A percentile compares a stretch with the other conserved stretches of the same genome.
Evolutionary conservation across 1,284 basidiomycete genomes (phyloP).

Genomic region (Moesziomyces antarcticus): DNA sequence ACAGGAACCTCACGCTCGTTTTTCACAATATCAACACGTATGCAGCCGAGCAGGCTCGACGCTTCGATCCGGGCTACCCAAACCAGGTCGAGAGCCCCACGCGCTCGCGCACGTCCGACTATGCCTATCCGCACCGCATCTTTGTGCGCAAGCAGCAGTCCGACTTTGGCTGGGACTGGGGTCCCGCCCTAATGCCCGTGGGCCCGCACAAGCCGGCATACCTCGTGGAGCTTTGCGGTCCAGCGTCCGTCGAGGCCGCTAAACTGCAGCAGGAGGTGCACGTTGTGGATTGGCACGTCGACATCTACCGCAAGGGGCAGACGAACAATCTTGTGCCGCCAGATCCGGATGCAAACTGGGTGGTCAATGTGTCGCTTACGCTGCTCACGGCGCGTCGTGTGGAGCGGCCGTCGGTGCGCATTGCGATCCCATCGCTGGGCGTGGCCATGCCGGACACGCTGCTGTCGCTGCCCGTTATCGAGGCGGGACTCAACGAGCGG

Average conservation of each 20-base stretch:
- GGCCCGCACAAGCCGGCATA: constrained; percentile 46
- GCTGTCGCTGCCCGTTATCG: constrained; percentile 14
- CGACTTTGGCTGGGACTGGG: constrained; percentile 65
- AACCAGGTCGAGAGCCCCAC: constrained; percentile 17
- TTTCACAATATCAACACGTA: constrained; percentile 31
- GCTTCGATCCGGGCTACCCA: constrained; percentile 31
- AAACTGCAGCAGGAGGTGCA: constrained; percentile 3
- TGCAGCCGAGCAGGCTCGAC: constrained; percentile 14
- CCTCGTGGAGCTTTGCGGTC: constrained; percentile 26
- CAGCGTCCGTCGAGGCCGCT: neutral
- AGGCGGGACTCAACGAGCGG: constrained; percentile 24
- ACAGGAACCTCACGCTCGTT: constrained; percentile 40
- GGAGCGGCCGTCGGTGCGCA: constrained; percentile 10
- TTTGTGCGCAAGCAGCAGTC: constrained; percentile 58
- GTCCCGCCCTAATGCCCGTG: constrained; percentile 42
- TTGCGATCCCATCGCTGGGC: constrained; percentile 22
- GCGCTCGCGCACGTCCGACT: constrained; percentile 19
- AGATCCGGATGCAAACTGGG: constrained; percentile 51
- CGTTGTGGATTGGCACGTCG: constrained; percentile 21
- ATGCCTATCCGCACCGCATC: constrained; percentile 54
- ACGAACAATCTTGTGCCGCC: constrained; percentile 52
- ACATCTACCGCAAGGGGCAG: constrained; percentile 52
- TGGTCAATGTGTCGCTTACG: constrained; percentile 56
- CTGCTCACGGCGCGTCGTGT: constrained; percentile 16
- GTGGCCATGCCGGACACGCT: constrained; percentile 14